Evolutionary conservation across 2,329 filamentous ascomycete species (phyloP).

Genomic region (Cytospora chrysosperma): DNA sequence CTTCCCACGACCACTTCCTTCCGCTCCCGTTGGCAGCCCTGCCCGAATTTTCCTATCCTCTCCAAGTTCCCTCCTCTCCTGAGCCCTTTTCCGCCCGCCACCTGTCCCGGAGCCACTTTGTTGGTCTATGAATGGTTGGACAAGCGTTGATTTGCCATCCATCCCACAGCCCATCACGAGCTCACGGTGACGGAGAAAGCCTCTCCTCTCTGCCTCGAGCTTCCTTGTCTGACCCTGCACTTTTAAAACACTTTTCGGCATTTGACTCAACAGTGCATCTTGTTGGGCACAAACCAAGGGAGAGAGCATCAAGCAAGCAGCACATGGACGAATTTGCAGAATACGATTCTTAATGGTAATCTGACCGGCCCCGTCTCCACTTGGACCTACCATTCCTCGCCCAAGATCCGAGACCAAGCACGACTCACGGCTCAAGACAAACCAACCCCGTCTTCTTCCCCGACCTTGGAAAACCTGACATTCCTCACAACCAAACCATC

Average conservation of each 20-base stretch:
- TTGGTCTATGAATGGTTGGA: conserved; percentile 1
- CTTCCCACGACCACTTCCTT: conserved; percentile 15
- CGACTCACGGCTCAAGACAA: conserved; percentile 24
- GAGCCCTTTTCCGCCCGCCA: conserved; percentile 14
- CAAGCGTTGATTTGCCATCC: not conserved
- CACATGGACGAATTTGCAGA: conserved; percentile 10
- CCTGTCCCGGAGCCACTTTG: conserved; percentile 10
- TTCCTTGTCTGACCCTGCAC: not conserved
- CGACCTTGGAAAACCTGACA: conserved; percentile 10
- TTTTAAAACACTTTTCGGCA: not conserved
- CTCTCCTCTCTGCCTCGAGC: not conserved
- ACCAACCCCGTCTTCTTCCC: conserved; percentile 9
- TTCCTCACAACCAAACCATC: not conserved
- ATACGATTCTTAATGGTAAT: conserved; percentile 20
- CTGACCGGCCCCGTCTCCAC: conserved; percentile 20
- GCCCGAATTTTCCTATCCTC: conserved; percentile 15
- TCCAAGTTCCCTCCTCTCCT: conserved; percentile 5
- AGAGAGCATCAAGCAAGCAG: not conserved
- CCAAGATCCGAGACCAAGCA: conserved; percentile 24
- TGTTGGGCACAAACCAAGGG: not conserved
- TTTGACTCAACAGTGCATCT: not conserved
- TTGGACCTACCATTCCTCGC: conserved; percentile 22
- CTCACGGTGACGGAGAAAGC: not conserved
- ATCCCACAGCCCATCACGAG: not conserved
- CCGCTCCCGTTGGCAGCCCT: conserved; percentile 17